Conservation (phyloP, 2,329 filamentous ascomycete genomes). For the Penicillium sclerotigenum region DNA sequence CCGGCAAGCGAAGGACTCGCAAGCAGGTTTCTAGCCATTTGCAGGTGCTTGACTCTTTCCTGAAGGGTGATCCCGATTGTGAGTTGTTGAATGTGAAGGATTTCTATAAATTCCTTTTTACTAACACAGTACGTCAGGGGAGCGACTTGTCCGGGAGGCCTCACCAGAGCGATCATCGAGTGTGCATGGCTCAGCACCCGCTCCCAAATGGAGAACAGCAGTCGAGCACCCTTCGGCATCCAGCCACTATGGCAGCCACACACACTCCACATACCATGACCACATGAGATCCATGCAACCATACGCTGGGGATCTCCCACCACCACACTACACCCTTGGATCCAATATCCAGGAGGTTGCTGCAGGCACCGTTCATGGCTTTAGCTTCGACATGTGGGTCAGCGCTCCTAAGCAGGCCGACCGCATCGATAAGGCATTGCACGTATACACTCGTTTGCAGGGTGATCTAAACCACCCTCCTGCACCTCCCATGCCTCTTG, state of each 20-base stretch:
- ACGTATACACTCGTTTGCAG: conserved; percentile 45
- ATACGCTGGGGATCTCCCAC: conserved; percentile 35
- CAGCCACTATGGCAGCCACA: conserved; percentile 29
- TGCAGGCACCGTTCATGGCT: conserved; percentile 32
- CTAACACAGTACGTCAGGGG: conserved; percentile 27
- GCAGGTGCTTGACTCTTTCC: conserved; percentile 58
- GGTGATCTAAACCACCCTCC: conserved; percentile 36
- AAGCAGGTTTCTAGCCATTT: conserved; percentile 65
- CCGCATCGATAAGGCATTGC: conserved; percentile 40
- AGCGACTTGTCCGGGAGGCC: conserved; percentile 40
- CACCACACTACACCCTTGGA: conserved; percentile 34
- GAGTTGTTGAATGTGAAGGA: conserved; percentile 25
- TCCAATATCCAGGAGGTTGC: conserved; percentile 33
- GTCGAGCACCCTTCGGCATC: conserved; percentile 32
- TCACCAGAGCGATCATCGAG: conserved; percentile 32
- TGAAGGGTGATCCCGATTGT: conserved; percentile 54
- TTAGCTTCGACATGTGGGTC: conserved; percentile 49
- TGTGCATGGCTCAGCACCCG: conserved; percentile 31
- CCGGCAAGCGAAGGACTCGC: conserved; percentile 51
- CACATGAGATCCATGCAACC: conserved; percentile 32
- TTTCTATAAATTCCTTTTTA: background rate
- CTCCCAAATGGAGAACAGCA: conserved; percentile 33
- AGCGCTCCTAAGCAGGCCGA: conserved; percentile 37
- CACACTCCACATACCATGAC: conserved; percentile 31
- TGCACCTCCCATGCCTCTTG: conserved; percentile 38